Base-by-base conservation (phyloP, 495 filamentous ascomycete species). In the Aspergillus leporis region DNA sequence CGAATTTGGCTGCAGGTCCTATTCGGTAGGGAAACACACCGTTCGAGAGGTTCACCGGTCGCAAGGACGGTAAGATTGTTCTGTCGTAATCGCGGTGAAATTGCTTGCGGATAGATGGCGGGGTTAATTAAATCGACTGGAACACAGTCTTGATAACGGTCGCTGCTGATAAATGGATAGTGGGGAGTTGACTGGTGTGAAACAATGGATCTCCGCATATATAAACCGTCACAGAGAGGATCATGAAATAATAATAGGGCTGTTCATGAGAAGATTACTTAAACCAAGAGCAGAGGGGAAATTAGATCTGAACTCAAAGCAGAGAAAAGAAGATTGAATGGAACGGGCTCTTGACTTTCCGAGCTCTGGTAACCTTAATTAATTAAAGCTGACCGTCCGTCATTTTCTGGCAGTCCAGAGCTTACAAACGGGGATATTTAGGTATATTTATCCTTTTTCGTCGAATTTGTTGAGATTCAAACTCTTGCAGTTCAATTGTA, bases 201-300 rank as follows among this genome's bases (percentile, higher is more conserved):
- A 16, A 41, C 13, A 14, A 41, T 41, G 38, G 38, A 41, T 41
- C 49, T 30, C 28, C 49, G 12, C 49, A 32, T n/a, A 41, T 41
- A 51, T 51, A 34, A 34, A 32, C n/a, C 22, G 23, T 48, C 49
- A 23, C 36, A 60, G 40, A 52, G 56, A 57, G 61, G 40, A 41
- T 47, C 12, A 28, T 23, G 21, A 21, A 18, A 59, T n/a, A 58
- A 51, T 14, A 58, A 21, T 4, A 9, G 16, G 36, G 16, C 3
- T 12, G 3, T 12, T 40, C 9, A 40, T 40, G 36, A n/a, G 16
- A 40, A 13, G 16, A 40, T 3, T 40, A 40, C 12, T 13, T 9
- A 40, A 3, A 40, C 2, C 3, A 3, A 13, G 36, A 40, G 16
- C 9, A 40, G 16, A 40, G 36, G 16, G 12, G 16, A 12, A 40